Percentiles rank a stretch among this genome's conserved stretches.
Conservation (phyloP, 164 flowering plant species). For the Cinnamomum chago region DNA sequence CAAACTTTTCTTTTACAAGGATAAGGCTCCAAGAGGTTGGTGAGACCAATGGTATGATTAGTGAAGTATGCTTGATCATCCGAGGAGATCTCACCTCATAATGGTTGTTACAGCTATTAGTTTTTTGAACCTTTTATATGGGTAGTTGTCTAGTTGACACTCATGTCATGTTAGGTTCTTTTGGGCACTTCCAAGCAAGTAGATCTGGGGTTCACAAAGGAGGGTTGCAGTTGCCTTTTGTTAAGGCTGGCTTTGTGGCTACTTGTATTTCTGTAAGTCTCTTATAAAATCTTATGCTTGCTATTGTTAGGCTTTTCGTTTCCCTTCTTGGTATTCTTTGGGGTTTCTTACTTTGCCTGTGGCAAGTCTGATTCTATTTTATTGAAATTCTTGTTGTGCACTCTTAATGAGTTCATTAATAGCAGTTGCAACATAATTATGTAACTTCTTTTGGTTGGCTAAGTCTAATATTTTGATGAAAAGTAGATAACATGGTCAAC, state of each 20-base stretch:
- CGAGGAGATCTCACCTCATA: neutral
- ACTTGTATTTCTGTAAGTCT: slow-evolving; percentile 91
- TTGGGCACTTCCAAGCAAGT: slow-evolving; percentile 99
- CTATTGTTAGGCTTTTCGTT: neutral
- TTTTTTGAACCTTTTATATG: neutral
- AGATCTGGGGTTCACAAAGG: slow-evolving; percentile 96
- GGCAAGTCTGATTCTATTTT: too few species aligned
- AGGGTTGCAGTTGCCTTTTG: slow-evolving; percentile 64
- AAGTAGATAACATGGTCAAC: too few species aligned
- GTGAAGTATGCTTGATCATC: neutral
- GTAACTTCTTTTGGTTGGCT: too few species aligned
- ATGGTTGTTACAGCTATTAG: neutral
- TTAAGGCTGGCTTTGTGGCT: slow-evolving; percentile 97
- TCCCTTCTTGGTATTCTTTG: too few species aligned
- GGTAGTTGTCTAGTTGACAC: neutral
- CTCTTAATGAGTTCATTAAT: too few species aligned
- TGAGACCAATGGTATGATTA: neutral
- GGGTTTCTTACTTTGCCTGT: too few species aligned
- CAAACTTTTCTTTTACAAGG: neutral
- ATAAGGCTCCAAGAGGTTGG: neutral
- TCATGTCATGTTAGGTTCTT: slow-evolving; percentile 54
- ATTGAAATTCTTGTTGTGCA: too few species aligned
- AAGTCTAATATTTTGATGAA: too few species aligned
- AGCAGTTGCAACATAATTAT: too few species aligned
- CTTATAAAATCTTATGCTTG: neutral